These are phyloP conservation scores for Aspergillus funiculosus DNA, from an alignment of 495 filamentous ascomycete species.

Conservation along the genomic window DNA sequence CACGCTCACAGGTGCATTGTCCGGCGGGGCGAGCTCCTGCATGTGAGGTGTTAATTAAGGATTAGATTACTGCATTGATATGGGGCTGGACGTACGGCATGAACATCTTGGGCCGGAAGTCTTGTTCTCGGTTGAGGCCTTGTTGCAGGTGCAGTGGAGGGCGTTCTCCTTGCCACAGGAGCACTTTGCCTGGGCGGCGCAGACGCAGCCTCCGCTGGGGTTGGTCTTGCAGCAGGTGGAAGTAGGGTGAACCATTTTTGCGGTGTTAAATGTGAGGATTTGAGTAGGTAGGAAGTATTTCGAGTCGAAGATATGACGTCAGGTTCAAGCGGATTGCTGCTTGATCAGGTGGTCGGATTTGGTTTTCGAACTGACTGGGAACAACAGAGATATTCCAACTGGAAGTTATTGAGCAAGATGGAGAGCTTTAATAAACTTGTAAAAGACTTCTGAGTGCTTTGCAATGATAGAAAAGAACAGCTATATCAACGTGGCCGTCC, in stretches of 20 bases:
- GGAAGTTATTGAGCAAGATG: background rate
- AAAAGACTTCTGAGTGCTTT: background rate
- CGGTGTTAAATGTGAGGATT: conserved; percentile 5
- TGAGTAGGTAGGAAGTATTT: too few species aligned
- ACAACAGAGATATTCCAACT: too few species aligned
- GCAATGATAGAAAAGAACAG: background rate
- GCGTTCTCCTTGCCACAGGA: conserved; percentile 85
- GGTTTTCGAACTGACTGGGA: too few species aligned
- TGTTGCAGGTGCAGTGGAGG: conserved; percentile 79
- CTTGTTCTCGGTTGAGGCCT: conserved; percentile 68
- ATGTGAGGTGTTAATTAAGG: conserved; percentile 10
- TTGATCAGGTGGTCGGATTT: too few species aligned
- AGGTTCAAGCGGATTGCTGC: too few species aligned
- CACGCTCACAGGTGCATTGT: conserved; percentile 75
- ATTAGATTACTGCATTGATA: background rate
- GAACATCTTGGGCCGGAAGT: conserved; percentile 72
- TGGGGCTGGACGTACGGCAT: conserved; percentile 54
- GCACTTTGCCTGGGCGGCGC: conserved; percentile 63
- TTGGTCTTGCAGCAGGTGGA: conserved; percentile 60
- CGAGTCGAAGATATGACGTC: conserved; percentile 12
- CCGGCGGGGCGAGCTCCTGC: conserved; percentile 65
- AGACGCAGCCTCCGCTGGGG: conserved; percentile 49
- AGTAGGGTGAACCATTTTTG: conserved; percentile 47
- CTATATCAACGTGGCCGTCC: background rate
- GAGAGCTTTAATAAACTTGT: background rate